phyloP scores from a whole-genome alignment of 2,329 filamentous ascomycete species.

The Pochonia chlamydosporia region DNA sequence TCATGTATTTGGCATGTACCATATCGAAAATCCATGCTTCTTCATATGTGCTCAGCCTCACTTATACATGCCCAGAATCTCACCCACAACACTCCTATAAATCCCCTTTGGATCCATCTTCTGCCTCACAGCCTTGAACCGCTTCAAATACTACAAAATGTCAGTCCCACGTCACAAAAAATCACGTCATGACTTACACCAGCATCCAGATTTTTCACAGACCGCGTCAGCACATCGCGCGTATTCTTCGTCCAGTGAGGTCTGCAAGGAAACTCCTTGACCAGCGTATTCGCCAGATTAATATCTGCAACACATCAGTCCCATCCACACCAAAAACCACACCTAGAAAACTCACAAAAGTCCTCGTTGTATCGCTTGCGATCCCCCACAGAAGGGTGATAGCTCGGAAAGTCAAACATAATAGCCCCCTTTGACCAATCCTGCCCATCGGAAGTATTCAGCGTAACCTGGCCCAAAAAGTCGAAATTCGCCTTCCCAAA shows the following conservation, averaged over 20 bases:
- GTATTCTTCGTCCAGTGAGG: slow-evolving; percentile 52
- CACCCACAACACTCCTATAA: slow-evolving; percentile 41
- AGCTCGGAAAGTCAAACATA: slow-evolving; percentile 49
- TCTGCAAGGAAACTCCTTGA: slow-evolving; percentile 44
- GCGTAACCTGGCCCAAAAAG: slow-evolving; percentile 43
- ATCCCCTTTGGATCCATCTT: slow-evolving; percentile 42
- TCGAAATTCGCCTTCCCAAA: slow-evolving; percentile 44
- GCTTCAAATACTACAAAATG: slow-evolving; percentile 29
- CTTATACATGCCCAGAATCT: slow-evolving; percentile 40
- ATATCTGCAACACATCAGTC: slow-evolving; percentile 28
- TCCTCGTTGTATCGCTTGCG: slow-evolving; percentile 41
- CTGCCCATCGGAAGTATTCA: slow-evolving; percentile 38
- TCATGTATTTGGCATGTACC: too few relatives aligned
- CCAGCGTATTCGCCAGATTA: slow-evolving; percentile 37
- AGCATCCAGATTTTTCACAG: slow-evolving; percentile 41
- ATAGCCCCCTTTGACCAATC: slow-evolving; percentile 42
- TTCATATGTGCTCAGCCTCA: slow-evolving; percentile 4
- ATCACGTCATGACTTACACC: slow-evolving; percentile 20
- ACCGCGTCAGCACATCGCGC: slow-evolving; percentile 36
- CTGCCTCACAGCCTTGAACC: slow-evolving; percentile 42
- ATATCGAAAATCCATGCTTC: too few relatives aligned
- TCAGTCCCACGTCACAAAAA: neutral
- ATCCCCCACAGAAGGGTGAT: slow-evolving; percentile 38
- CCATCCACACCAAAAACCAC: neutral
- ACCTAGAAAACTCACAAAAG: slow-evolving; percentile 33